phyloP scores from a whole-genome alignment of 2,329 filamentous ascomycete species.

The Stachybotrys elegans region DNA sequence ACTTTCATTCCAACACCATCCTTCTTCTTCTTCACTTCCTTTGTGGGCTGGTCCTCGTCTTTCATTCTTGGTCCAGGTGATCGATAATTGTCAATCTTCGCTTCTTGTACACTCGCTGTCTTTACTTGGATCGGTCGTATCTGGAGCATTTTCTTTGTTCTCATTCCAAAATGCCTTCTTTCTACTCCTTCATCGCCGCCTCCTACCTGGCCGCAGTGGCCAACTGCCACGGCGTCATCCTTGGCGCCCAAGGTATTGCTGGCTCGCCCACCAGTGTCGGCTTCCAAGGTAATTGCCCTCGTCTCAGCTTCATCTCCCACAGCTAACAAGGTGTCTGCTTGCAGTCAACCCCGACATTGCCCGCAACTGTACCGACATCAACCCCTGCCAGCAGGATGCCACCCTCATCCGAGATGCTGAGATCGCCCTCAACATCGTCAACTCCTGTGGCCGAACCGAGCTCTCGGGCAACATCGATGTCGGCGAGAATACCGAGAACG shows the following conservation, averaged over 20 bases:
- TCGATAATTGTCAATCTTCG: not conserved
- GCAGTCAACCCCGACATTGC: slow-evolving; percentile 49
- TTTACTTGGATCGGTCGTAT: not conserved
- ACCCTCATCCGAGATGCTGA: slow-evolving; percentile 58
- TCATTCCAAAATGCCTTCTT: slow-evolving; percentile 12
- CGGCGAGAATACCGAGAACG: slow-evolving; percentile 49
- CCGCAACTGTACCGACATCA: slow-evolving; percentile 59
- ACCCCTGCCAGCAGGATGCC: slow-evolving; percentile 61
- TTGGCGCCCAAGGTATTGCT: slow-evolving; percentile 38
- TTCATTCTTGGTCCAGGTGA: slow-evolving; percentile 3
- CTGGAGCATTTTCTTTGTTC: slow-evolving; percentile 10
- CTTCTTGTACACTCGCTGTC: not conserved
- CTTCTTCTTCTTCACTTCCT: not conserved
- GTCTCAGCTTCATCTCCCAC: not conserved
- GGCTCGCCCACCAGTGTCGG: slow-evolving; percentile 43
- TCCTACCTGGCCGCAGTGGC: slow-evolving; percentile 13
- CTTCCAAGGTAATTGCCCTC: slow-evolving; percentile 35
- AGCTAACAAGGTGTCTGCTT: not conserved
- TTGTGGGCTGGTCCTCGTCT: slow-evolving; percentile 1
- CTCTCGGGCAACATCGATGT: slow-evolving; percentile 58
- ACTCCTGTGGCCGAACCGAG: slow-evolving; percentile 59
- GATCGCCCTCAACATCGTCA: slow-evolving; percentile 46
- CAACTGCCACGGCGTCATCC: slow-evolving; percentile 38
- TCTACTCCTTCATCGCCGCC: slow-evolving; percentile 10
- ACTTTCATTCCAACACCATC: not conserved